phyloP scores from a whole-genome alignment of 2,329 filamentous ascomycete species.

The Colletotrichum salicis region DNA sequence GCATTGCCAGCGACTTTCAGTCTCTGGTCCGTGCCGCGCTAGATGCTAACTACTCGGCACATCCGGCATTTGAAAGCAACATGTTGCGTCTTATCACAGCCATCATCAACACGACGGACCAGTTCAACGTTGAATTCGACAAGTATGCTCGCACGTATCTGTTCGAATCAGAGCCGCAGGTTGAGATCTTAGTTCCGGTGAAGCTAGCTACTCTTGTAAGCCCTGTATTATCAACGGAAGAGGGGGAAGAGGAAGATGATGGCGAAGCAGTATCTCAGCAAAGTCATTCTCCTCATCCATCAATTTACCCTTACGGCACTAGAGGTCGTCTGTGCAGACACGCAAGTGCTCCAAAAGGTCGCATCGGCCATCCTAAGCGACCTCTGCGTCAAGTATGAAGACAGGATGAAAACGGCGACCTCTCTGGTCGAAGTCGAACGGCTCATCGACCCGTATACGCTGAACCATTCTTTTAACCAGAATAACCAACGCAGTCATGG shows the following conservation, averaged over 20 bases:
- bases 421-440: constrained; percentile 1
- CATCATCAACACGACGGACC: background rate
- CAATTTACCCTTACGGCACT: background rate
- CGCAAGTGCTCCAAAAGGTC: background rate
- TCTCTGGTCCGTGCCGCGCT: constrained; percentile 19
- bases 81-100: constrained; percentile 13
- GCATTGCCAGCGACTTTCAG: constrained; percentile 33
- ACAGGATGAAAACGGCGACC: background rate
- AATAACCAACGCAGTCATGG: constrained; percentile 1
- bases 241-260: constrained; percentile 7
- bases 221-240: too few relatives aligned
- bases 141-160: too few relatives aligned
- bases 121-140: too few relatives aligned
- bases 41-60: constrained; percentile 1
- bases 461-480: constrained; percentile 1
- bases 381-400: background rate
- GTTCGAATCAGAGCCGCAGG: too few relatives aligned
- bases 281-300: constrained; percentile 3
- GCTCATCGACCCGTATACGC: background rate
- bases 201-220: too few relatives aligned
- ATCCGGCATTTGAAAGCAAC: background rate
- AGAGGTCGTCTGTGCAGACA: background rate
- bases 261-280: constrained; percentile 12
- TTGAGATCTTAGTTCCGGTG: too few relatives aligned
- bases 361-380: background rate